Evolutionary conservation across 106 monocot genomes (phyloP), one percentile per base, ranked within the genome.

Genomic region (Dendrobium officinale): DNA sequence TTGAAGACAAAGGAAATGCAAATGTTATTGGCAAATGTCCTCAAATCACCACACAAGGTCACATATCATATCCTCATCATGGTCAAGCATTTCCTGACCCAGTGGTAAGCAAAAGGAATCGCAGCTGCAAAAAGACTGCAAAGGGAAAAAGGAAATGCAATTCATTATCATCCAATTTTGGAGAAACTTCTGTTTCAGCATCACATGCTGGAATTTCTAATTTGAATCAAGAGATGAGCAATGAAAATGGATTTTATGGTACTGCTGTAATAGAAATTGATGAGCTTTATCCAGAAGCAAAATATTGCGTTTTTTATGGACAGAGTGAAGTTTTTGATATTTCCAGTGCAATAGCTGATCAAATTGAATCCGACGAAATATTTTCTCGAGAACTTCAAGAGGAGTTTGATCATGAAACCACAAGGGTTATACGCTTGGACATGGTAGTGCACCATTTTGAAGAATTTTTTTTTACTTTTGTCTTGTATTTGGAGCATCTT

Each of bases 311-410:
- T 61, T 10, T 4, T 37, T 67, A 56, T 56, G 43, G 43, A 55
- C 80, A 73, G 67, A 6, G 4, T 19, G 24, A 37, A 33, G 5
- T 55, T 84, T 79, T 66, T 81, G 84, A 90, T 54, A 77, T 80
- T 27, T 83, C 72, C 20, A 75, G 40, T 84, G 66, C 68, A 79
- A 83, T 80, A 45, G 75, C 58, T 84, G 80, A 49, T 24, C 91
- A 89, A 80, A 79, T 91, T 77, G 88, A 89, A 84, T 86, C 93
- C 73, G 93, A 93, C 84, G 93, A 91, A 72, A 73, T 85, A 19
- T 80, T 91, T 47, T 91, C 93, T 83, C 87, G 86, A 81, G 80
- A 86, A 75, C 87, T 93, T n/a, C 93, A 93, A 81, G 89, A 90
- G 79, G 85, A 93, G 79, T 85, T 91, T 83, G 84, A 85, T 83